phyloP scores from a whole-genome alignment of 352 stramenopile genomes.

The Phytophthora crassamura region DNA sequence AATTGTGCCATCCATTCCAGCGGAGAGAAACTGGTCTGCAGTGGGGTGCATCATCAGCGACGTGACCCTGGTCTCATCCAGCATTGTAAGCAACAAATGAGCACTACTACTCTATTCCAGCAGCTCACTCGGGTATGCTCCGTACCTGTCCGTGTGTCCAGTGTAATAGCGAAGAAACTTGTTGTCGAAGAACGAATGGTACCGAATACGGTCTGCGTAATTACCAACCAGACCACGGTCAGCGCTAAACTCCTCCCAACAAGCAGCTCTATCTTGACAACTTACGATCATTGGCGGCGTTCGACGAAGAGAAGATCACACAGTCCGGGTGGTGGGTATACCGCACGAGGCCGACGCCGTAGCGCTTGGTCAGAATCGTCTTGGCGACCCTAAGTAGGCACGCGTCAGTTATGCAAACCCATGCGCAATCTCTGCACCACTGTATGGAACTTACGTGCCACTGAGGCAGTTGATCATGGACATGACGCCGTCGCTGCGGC shows the following conservation, averaged over 20 bases:
- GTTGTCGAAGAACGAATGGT: slow-evolving; percentile 91
- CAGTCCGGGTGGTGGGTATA: slow-evolving; percentile 88
- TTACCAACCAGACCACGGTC: slow-evolving; percentile 7
- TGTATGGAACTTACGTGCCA: slow-evolving; percentile 63
- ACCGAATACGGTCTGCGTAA: slow-evolving; percentile 76
- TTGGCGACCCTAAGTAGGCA: slow-evolving; percentile 69
- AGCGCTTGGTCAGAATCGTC: slow-evolving; percentile 87
- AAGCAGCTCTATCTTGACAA: neutral
- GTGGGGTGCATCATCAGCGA: slow-evolving; percentile 90
- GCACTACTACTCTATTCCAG: neutral
- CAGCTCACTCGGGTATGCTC: neutral
- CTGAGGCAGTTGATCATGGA: slow-evolving; percentile 86
- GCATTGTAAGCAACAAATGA: neutral
- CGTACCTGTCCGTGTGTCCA: slow-evolving; percentile 75
- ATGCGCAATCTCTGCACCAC: neutral
- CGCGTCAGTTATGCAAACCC: neutral
- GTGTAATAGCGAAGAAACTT: slow-evolving; percentile 90
- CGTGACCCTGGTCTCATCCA: slow-evolving; percentile 57
- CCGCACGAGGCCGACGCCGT: slow-evolving; percentile 78
- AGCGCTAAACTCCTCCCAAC: neutral
- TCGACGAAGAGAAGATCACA: slow-evolving; percentile 85
- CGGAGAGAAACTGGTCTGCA: slow-evolving; percentile 85
- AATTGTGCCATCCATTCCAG: slow-evolving; percentile 78
- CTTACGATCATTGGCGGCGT: slow-evolving; percentile 76
- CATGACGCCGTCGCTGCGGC: slow-evolving; percentile 79